phyloP scores from a whole-genome alignment of 2,329 filamentous ascomycete species.

The Dendrostoma leiphaemia region DNA sequence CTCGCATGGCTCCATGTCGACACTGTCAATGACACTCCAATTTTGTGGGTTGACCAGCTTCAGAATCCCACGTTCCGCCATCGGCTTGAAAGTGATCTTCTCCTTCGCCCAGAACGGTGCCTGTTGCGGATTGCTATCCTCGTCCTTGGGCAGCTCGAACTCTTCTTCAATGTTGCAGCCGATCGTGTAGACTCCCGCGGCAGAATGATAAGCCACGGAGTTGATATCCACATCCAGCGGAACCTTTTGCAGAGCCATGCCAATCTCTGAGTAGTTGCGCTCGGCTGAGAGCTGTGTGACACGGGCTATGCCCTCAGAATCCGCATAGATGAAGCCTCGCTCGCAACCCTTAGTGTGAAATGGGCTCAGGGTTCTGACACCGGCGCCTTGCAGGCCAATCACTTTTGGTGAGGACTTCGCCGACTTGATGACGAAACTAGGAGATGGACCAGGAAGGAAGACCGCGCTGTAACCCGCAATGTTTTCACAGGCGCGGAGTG shows the following conservation, averaged over 20 bases:
- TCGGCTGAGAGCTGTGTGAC: slow-evolving; percentile 69
- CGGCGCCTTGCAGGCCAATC: slow-evolving; percentile 66
- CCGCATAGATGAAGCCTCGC: slow-evolving; percentile 79
- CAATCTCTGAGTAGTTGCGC: slow-evolving; percentile 69
- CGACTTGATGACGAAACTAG: slow-evolving; percentile 80
- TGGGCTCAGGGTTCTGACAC: slow-evolving; percentile 68
- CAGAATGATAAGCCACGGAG: slow-evolving; percentile 72
- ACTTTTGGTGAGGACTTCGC: slow-evolving; percentile 74
- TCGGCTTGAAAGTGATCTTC: slow-evolving; percentile 62
- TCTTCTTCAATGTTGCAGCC: slow-evolving; percentile 66
- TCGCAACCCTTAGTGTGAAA: slow-evolving; percentile 79
- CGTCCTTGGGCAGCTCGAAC: slow-evolving; percentile 84
- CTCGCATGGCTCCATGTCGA: slow-evolving; percentile 72
- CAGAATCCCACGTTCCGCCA: slow-evolving; percentile 67
- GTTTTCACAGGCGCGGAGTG: slow-evolving; percentile 59
- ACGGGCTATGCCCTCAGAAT: slow-evolving; percentile 68
- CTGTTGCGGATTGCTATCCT: slow-evolving; percentile 52
- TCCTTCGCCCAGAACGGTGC: slow-evolving; percentile 63
- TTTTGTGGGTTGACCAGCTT: slow-evolving; percentile 76
- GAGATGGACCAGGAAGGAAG: slow-evolving; percentile 76
- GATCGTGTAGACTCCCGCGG: slow-evolving; percentile 72
- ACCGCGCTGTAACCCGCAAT: slow-evolving; percentile 78
- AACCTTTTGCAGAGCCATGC: slow-evolving; percentile 73
- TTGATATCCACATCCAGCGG: slow-evolving; percentile 68
- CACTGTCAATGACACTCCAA: slow-evolving; percentile 75